Conservation (phyloP, 495 filamentous ascomycete species). For the Beverwykella pulmonaria region DNA sequence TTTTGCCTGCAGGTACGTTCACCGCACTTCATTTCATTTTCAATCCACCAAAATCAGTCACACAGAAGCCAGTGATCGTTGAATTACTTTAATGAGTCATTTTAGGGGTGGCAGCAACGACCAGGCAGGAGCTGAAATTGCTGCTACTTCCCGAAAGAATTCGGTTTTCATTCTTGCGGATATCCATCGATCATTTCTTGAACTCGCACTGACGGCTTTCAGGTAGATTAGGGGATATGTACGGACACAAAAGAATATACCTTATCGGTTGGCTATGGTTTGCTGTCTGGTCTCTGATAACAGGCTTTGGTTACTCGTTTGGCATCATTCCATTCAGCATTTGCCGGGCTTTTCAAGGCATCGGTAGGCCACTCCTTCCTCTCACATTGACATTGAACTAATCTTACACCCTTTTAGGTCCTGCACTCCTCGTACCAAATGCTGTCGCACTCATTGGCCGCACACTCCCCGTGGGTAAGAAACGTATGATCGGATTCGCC, state of each 20-base stretch:
- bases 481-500: conserved; percentile 38
- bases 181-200: neutral
- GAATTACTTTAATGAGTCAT: no score
- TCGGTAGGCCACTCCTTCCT: conserved; percentile 7
- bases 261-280: conserved; percentile 41
- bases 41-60: neutral
- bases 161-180: no score
- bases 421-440: conserved; percentile 57
- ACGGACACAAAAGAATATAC: conserved; percentile 40
- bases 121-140: no score
- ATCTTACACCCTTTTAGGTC: conserved; percentile 53
- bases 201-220: neutral
- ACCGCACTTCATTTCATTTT: neutral
- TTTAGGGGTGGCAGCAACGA: no score
- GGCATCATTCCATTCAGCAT: conserved; percentile 53
- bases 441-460: conserved; percentile 55
- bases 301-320: conserved; percentile 44
- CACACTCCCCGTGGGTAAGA: conserved; percentile 43
- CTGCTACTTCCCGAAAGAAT: no score
- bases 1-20: conserved; percentile 38
- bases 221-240: conserved; percentile 43
- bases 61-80: no score
- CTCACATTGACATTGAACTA: neutral
- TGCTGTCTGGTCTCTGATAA: conserved; percentile 38
- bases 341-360: conserved; percentile 47